These are phyloP conservation scores for Hypomyces rosellus DNA, from an alignment of 2,329 filamentous ascomycete species.

Conservation along the genomic window DNA sequence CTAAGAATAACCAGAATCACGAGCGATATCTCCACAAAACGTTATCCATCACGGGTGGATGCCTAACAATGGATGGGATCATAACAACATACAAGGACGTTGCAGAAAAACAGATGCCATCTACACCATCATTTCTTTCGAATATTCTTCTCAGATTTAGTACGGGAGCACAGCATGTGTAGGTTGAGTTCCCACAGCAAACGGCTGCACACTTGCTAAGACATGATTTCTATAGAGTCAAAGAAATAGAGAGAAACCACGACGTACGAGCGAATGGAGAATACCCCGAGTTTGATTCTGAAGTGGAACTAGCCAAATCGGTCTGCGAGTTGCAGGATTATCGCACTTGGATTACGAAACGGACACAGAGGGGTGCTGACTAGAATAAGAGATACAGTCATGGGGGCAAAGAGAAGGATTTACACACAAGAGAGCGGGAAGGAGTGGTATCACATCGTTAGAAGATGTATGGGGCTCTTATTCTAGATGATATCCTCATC, in stretches of 20 bases:
- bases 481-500: no score
- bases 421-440: no score
- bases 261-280: neutral
- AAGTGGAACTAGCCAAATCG: slow-evolving; percentile 2
- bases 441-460: no score
- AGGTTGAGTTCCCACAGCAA: neutral
- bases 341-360: slow-evolving; percentile 2
- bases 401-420: no score
- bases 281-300: slow-evolving; percentile 3
- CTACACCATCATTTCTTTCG: slow-evolving; percentile 1
- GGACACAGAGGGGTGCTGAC: neutral
- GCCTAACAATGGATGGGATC: neutral
- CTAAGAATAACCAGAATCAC: neutral
- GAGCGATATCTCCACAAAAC: slow-evolving; percentile 2
- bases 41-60: slow-evolving; percentile 1
- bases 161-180: slow-evolving; percentile 7
- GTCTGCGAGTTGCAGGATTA: slow-evolving; percentile 1
- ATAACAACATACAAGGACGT: neutral
- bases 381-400: no score
- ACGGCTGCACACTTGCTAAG: no score
- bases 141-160: slow-evolving; percentile 4
- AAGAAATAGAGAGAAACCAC: slow-evolving; percentile 3
- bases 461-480: no score
- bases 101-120: slow-evolving; percentile 3
- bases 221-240: neutral